Base-by-base conservation (phyloP, 2,329 filamentous ascomycete genomes). In the Cladosporium sp. region DNA sequence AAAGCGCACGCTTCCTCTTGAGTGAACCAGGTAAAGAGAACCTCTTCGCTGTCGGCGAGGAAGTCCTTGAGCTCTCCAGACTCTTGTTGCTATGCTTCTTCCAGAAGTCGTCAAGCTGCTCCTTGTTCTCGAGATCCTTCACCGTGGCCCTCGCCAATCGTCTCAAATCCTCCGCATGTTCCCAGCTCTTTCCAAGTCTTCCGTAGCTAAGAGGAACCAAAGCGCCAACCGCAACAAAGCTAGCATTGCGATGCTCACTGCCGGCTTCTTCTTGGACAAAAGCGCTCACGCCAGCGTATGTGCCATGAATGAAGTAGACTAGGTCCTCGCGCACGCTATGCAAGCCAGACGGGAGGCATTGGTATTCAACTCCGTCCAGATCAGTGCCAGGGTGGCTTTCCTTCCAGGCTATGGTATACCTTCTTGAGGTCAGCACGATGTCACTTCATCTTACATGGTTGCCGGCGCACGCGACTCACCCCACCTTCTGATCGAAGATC, bases 311-410 rank as follows among this genome's bases (percentile, higher is more conserved):
- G 77, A 98, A 99, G 82, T 98, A 99, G 79, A 90, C 83, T 60
- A 98, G 83, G 78, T 99, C 95, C 70, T 93, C 88, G 34, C 89
- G 83, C 23, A 98, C 92, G 65, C 92, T 91, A 79, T 99, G 95
- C 58, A 97, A 79, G 26, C 95, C 95, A 0, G 94, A 98, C 2
- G 95, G 95, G 56, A 99, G 85, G 67, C 92, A 96, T 80, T 97
- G 98, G 85, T 93, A 99, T 79, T 99, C 95, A 26, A 91, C 88
- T 64, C 92, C 92, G 71, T 96, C 91, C 58, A 98, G 85, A 56
- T 83, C 78, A 48, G 87, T 83, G 58, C 87, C 88, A 16, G 88
- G 83, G 1, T 87, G 79, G 14, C 89, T 87, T 70, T 87, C 88
- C 78, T 96, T 92, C 95, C 95, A 98, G 39, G 88, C 87, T 75